A percentile compares a stretch with the other conserved stretches of the same genome.
These are phyloP conservation scores for Pichia nakasei DNA, from an alignment of 805 yeast genomes.

Conservation along the genomic window DNA sequence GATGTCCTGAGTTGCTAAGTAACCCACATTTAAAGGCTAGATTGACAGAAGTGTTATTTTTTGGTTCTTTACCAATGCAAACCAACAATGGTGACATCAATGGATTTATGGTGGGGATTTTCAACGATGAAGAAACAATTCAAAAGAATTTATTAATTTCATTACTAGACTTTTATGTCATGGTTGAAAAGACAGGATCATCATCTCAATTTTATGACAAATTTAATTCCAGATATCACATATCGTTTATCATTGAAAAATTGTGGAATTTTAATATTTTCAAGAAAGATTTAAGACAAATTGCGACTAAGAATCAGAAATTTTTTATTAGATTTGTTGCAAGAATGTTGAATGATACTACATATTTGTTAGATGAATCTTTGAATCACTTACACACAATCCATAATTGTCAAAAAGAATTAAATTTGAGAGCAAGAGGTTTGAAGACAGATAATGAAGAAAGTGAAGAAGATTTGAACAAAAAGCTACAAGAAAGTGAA, in stretches of 20 bases:
- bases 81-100: constrained; percentile 37
- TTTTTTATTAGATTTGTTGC: constrained; percentile 92
- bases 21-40: constrained; percentile 91
- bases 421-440: constrained; percentile 39
- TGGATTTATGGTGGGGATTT: constrained; percentile 65
- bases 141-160: constrained; percentile 66
- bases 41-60: constrained; percentile 69
- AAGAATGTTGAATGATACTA: constrained; percentile 88
- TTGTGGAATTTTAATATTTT: constrained; percentile 72
- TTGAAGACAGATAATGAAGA: constrained; percentile 34
- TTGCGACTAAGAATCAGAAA: constrained; percentile 60
- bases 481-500: constrained; percentile 55
- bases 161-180: constrained; percentile 81
- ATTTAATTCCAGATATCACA: constrained; percentile 82
- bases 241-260: constrained; percentile 72
- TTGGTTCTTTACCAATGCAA: constrained; percentile 54
- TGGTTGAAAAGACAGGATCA: constrained; percentile 93
- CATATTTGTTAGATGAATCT: constrained; percentile 86
- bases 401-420: constrained; percentile 63
- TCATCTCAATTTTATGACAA: constrained; percentile 93
- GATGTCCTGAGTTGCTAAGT: constrained; percentile 78
- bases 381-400: constrained; percentile 70
- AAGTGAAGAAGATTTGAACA: constrained; percentile 50
- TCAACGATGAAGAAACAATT: constrained; percentile 56
- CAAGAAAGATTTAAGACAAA: constrained; percentile 57